Conservation (phyloP, 805 yeast species). For the Ogataea sp. region DNA sequence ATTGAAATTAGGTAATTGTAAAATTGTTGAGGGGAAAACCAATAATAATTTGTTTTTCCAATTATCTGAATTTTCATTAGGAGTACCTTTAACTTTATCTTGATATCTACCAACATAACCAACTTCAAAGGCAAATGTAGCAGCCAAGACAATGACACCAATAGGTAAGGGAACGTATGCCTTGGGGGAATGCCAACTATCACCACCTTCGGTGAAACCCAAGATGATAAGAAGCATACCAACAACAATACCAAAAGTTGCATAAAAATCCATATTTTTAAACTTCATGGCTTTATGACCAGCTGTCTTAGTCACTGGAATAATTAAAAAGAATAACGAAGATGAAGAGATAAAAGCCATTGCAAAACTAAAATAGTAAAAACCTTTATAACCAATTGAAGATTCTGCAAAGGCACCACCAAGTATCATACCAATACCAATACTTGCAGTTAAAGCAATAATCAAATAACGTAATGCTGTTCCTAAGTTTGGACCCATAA, state of each 20-base stretch:
- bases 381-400: conserved; percentile 30
- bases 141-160: conserved; percentile 25
- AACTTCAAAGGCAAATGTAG: conserved; percentile 24
- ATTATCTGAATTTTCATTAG: conserved; percentile 1
- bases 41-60: conserved; percentile 12
- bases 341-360: conserved; percentile 10
- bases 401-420: conserved; percentile 38
- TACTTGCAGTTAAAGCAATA: conserved; percentile 12
- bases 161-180: conserved; percentile 31
- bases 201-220: conserved; percentile 39
- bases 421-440: conserved; percentile 31
- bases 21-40: conserved; percentile 14
- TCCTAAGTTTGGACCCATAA: conserved; percentile 8
- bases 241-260: conserved; percentile 23
- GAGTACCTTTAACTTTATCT: not conserved
- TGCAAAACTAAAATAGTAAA: conserved; percentile 31
- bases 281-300: conserved; percentile 13
- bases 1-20: conserved; percentile 13
- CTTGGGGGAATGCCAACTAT: conserved; percentile 30
- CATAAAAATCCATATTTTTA: conserved; percentile 27
- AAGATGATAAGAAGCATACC: conserved; percentile 31
- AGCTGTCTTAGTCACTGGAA: conserved; percentile 21
- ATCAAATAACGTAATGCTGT: conserved; percentile 9
- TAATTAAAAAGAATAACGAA: conserved; percentile 14
- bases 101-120: conserved; percentile 9